Evolutionary conservation across 345 rosid genomes (phyloP), one percentile per base, ranked within the genome.

Genomic region (Mallotus nudiflorus): DNA sequence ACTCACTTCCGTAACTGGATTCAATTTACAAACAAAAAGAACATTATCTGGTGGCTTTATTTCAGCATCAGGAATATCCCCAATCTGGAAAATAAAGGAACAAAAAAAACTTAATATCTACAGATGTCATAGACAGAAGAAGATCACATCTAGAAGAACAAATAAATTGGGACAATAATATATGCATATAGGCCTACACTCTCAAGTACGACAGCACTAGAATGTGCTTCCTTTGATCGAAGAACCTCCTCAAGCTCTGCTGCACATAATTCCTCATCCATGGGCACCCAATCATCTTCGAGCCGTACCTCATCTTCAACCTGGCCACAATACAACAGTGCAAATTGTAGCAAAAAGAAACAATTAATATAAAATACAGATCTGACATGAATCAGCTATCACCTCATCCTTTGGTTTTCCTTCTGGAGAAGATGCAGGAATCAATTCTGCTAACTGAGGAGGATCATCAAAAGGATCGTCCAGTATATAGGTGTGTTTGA

Each of bases 271-370:
- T 87, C 81, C 75, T 95, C 98, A 75, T 95, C 99, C 86, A 95
- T 70, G 19, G 99, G 98, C 67, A 92, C 91, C 99, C 99, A 95
- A 79, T 89, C 99, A 82, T 90, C 98, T 83, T 95, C 99, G 77
- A 95, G 96, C 56, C 96, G 89, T 33, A 90, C 98, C 35, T 89
- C 87, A 78, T 86, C 85, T 16, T 86, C 87, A 74, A 83, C 91
- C 96, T 90, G 66, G 45, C 65, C 33, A 63, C 56, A 72, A 55
- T 5, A 61, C 14, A 62, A 66, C 14, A 51, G 33, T 22, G 31
- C 13, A 7, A 54, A 19, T 35, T 25, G 5, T 27, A 53, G 40
- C 22, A 20, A 60, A 63, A 28, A 27, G n/a, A n/a, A n/a, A n/a
- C n/a, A 24, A 19, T 22, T 33, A n/a, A 58, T 3, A 25, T 46